Base-by-base conservation (phyloP, 2,329 filamentous ascomycete species). In the Rhinocladiella mackenziei region DNA sequence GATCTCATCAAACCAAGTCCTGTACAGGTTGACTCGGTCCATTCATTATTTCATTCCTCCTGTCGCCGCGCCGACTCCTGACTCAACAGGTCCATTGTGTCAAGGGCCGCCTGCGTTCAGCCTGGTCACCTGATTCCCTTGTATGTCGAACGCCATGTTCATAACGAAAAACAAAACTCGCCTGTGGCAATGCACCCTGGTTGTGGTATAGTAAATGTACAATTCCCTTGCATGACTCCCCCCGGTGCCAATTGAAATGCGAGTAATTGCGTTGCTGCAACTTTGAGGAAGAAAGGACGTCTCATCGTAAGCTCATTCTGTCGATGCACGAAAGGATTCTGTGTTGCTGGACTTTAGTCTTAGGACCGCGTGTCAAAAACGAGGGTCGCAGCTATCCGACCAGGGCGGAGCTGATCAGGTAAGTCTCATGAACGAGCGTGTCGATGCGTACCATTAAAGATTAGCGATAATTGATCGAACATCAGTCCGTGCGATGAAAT, bases 241-340 rank as follows among this genome's bases (percentile, higher is more conserved):
- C 32, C 36, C 41, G 39, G 42, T 43, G 37, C 37, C 20, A 38
- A 43, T 13, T 37, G 14, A 36, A 39, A 33, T 30, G n/a, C 19
- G 19, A 17, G 28, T 30, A 33, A 34, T 22, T 41, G 29, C 38
- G 45, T 30, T 33, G 37, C 48, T 51, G 49, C 41, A 48, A 17
- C 23, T 35, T 17, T 13, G 20, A 37, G 23, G 34, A 45, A 40
- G 31, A 48, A 32, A 18, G 39, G 40, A 42, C 45, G 41, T 48
- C 49, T 51, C 49, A 34, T 51, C 49, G 22, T 51, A 48, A 44
- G 23, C 36, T 51, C 49, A 37, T 51, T 46, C 30, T 29, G 30
- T 45, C 19, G 23, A 39, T 9, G 26, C 32, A 23, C 15, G 22
- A 19, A 15, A 33, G 8, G 23, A 4, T 32, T 31, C 29, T 19